These are phyloP conservation scores for Lachnellula arida DNA, from an alignment of 2,329 filamentous ascomycete species.

Conservation along the genomic window DNA sequence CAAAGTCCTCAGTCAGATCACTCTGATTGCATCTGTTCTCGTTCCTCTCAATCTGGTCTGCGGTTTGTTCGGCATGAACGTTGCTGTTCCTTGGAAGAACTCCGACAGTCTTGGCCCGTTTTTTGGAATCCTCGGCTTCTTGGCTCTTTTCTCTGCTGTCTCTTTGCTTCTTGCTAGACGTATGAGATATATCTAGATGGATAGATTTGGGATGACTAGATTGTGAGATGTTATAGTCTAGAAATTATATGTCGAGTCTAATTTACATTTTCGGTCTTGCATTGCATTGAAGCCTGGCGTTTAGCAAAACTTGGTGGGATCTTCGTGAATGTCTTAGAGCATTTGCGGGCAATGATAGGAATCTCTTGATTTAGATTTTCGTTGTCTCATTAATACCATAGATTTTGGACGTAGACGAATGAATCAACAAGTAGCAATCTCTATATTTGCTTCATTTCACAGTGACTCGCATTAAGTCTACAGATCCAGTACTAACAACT, in stretches of 20 bases:
- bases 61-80: conserved; percentile 68
- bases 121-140: conserved; percentile 54
- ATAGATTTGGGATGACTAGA: neutral
- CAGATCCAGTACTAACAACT: neutral
- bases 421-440: neutral
- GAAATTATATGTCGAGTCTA: neutral
- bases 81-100: conserved; percentile 60
- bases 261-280: neutral
- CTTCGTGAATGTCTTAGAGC: no score
- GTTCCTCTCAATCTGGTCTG: conserved; percentile 93
- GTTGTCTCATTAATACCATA: neutral
- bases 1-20: conserved; percentile 89
- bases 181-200: neutral
- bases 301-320: neutral
- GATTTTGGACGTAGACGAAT: neutral
- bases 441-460: neutral
- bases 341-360: no score
- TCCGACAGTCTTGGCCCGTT: conserved; percentile 48
- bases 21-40: conserved; percentile 88
- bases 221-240: neutral
- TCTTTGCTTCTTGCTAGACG: conserved; percentile 28
- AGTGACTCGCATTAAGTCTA: neutral
- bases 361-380: no score
- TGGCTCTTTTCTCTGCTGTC: conserved; percentile 45
- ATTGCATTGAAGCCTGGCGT: no score